A percentile compares a stretch with the other conserved stretches of the same genome.
These are phyloP conservation scores for Trametes punicea DNA, from an alignment of 768 basidiomycete species.

Conservation along the genomic window DNA sequence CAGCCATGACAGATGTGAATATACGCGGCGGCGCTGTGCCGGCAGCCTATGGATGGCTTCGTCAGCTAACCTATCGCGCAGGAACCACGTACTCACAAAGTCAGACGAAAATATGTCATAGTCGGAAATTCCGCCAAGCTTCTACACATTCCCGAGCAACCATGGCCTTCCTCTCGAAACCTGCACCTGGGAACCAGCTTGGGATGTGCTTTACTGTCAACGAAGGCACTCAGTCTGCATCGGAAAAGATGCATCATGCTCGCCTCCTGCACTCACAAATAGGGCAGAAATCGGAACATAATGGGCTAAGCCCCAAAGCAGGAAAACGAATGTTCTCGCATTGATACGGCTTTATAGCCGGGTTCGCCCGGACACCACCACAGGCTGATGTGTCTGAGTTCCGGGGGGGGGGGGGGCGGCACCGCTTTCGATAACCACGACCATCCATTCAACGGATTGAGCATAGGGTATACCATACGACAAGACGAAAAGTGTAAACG, in stretches of 20 bases:
- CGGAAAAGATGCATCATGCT: too few relatives aligned
- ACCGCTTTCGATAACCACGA: too few relatives aligned
- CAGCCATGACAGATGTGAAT: neutral
- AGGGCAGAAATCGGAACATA: constrained; percentile 26
- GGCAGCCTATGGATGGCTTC: neutral
- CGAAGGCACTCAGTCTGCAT: too few relatives aligned
- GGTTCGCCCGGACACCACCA: too few relatives aligned
- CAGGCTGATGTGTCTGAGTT: too few relatives aligned
- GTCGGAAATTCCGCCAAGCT: constrained; percentile 22
- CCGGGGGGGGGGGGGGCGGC: too few relatives aligned
- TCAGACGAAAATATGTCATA: constrained; percentile 1
- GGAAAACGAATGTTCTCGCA: too few relatives aligned
- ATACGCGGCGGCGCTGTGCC: neutral
- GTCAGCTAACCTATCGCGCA: neutral
- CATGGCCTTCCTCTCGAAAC: constrained; percentile 25
- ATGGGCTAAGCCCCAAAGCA: too few relatives aligned
- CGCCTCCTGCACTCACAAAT: constrained; percentile 16
- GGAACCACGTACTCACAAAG: neutral
- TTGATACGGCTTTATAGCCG: too few relatives aligned
- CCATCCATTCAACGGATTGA: too few relatives aligned
- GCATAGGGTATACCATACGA: constrained; percentile 19
- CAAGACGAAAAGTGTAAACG: neutral
- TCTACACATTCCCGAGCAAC: constrained; percentile 16
- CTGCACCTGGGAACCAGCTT: constrained; percentile 34
- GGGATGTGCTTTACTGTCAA: constrained; percentile 30